These are phyloP conservation scores for Alliaria petiolata DNA, from an alignment of 345 rosid species.

Conservation along the genomic window DNA sequence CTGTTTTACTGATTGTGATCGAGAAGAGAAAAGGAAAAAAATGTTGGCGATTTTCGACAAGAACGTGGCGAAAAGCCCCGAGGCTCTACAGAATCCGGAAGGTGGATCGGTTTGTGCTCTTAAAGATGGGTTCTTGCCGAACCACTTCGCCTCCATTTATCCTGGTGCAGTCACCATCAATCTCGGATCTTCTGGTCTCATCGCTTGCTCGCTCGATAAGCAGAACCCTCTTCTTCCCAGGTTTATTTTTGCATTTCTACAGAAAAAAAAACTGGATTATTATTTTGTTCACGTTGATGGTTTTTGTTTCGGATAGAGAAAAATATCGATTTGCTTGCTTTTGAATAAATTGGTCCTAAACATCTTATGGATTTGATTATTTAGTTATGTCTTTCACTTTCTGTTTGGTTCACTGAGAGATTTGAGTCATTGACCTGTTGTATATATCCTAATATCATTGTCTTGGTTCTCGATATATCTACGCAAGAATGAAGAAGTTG, in stretches of 20 bases:
- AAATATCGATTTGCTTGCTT: background rate
- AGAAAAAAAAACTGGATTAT: background rate
- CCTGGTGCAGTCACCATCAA: constrained; percentile 63
- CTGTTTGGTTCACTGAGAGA: background rate
- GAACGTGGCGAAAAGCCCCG: constrained; percentile 79
- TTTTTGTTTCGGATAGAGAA: background rate
- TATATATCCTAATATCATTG: background rate
- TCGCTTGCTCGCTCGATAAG: constrained; percentile 65
- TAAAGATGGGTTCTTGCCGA: constrained; percentile 61
- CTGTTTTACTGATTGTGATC: background rate
- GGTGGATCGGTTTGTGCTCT: constrained; percentile 49
- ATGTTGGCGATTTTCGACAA: constrained; percentile 93
- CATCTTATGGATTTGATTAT: background rate
- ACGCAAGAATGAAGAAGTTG: too few relatives aligned
- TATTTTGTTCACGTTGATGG: background rate
- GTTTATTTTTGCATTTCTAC: constrained; percentile 31
- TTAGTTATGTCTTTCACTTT: background rate
- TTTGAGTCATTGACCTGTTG: background rate
- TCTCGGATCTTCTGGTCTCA: constrained; percentile 69
- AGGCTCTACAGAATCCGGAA: constrained; percentile 59
- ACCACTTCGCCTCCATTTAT: constrained; percentile 50
- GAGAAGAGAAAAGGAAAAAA: constrained; percentile 20
- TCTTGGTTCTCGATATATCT: background rate
- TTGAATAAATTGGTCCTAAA: background rate
- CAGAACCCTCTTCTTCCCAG: constrained; percentile 92